Conservation (phyloP, 2,329 filamentous ascomycete species). For the Westerdykella aurantiaca region DNA sequence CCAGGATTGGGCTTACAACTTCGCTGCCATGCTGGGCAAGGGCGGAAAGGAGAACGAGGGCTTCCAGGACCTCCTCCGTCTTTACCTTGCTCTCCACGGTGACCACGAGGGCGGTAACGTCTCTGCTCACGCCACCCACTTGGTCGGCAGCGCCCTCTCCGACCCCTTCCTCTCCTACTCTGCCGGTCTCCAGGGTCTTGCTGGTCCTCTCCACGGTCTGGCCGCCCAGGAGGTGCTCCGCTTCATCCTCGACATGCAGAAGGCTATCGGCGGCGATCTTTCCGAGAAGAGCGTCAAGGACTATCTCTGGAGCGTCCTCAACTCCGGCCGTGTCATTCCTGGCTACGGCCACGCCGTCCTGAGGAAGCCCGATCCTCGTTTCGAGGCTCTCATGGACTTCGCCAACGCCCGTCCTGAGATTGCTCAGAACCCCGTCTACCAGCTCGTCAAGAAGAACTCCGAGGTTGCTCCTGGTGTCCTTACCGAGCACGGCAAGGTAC, state of each 20-base stretch:
- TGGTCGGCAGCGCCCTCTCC: slow-evolving; percentile 89
- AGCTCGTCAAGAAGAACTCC: slow-evolving; percentile 88
- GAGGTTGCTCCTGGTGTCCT: slow-evolving; percentile 86
- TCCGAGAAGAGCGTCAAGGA: slow-evolving; percentile 75
- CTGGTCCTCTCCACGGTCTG: slow-evolving; percentile 87
- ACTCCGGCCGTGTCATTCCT: slow-evolving; percentile 88
- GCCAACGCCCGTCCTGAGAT: slow-evolving; percentile 81
- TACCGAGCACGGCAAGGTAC: slow-evolving; percentile 82
- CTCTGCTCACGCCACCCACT: slow-evolving; percentile 88
- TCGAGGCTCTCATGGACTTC: slow-evolving; percentile 95
- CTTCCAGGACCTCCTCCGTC: slow-evolving; percentile 88
- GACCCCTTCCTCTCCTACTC: slow-evolving; percentile 96
- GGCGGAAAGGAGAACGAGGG: slow-evolving; percentile 79
- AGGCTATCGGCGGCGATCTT: slow-evolving; percentile 71
- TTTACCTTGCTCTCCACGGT: slow-evolving; percentile 94
- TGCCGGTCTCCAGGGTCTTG: slow-evolving; percentile 89
- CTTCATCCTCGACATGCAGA: slow-evolving; percentile 96
- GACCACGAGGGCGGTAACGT: slow-evolving; percentile 99
- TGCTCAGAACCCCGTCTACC: slow-evolving; percentile 80
- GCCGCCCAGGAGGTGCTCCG: slow-evolving; percentile 95
- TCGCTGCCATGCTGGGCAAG: slow-evolving; percentile 92
- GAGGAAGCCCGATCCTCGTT: slow-evolving; percentile 93
- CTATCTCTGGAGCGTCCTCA: slow-evolving; percentile 90
- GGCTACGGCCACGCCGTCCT: slow-evolving; percentile 95
- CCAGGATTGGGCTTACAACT: slow-evolving; percentile 99